phyloP scores from a whole-genome alignment of 2,329 filamentous ascomycete species.

The Plenodomus biglobosus region DNA sequence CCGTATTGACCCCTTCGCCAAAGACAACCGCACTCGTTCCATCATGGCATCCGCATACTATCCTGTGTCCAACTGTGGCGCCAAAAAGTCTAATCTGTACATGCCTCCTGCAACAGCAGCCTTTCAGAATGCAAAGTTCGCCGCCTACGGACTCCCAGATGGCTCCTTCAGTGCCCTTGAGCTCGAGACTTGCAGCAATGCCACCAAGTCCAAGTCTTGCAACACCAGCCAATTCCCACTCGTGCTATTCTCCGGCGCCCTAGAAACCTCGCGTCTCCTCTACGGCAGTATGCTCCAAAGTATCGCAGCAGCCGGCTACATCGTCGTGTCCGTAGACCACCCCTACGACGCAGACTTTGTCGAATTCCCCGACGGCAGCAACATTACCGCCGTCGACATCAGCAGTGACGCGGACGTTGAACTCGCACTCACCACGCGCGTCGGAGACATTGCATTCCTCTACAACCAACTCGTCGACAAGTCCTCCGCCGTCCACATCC shows the following conservation, averaged over 20 bases:
- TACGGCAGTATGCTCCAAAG: slow-evolving; percentile 50
- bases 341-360: slow-evolving; percentile 53
- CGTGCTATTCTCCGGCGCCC: slow-evolving; percentile 52
- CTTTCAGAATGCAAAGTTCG: slow-evolving; percentile 25
- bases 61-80: slow-evolving; percentile 17
- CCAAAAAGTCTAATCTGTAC: slow-evolving; percentile 13
- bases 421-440: slow-evolving; percentile 22
- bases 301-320: slow-evolving; percentile 52
- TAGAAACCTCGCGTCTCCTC: slow-evolving; percentile 48
- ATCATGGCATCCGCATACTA: slow-evolving; percentile 32
- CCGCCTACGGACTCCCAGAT: slow-evolving; percentile 29
- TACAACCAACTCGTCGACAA: slow-evolving; percentile 18
- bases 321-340: slow-evolving; percentile 55
- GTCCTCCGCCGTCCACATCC: neutral
- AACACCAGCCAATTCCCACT: slow-evolving; percentile 13
- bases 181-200: slow-evolving; percentile 18
- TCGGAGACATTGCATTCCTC: slow-evolving; percentile 25
- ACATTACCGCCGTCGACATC: slow-evolving; percentile 29
- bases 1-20: slow-evolving; percentile 26
- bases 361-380: slow-evolving; percentile 52
- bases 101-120: slow-evolving; percentile 28
- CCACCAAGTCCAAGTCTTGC: neutral
- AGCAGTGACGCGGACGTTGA: slow-evolving; percentile 26
- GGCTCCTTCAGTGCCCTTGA: slow-evolving; percentile 22
- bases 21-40: slow-evolving; percentile 15